phyloP scores from a whole-genome alignment of 805 yeast genomes.

The Candida ponderosae region DNA sequence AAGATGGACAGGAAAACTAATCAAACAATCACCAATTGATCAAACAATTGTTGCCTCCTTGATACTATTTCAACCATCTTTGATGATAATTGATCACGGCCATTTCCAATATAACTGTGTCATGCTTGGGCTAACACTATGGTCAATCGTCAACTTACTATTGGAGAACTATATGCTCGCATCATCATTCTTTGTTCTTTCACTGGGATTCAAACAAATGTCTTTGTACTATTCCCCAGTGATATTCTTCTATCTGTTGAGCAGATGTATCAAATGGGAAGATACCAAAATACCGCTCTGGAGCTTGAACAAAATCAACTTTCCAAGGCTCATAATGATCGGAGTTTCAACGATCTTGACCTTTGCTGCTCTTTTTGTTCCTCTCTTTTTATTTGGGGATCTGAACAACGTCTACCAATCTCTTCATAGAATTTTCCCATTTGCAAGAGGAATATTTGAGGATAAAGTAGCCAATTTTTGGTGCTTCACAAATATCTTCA shows the following conservation, averaged over 20 bases:
- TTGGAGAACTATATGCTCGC: conserved; percentile 60
- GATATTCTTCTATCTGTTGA: conserved; percentile 72
- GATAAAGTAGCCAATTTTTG: conserved; percentile 97
- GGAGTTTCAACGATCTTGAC: conserved; percentile 57
- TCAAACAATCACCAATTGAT: conserved; percentile 55
- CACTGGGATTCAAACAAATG: conserved; percentile 91
- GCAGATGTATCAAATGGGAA: conserved; percentile 26
- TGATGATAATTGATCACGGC: conserved; percentile 88
- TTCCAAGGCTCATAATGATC: conserved; percentile 53
- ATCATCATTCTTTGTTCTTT: conserved; percentile 66
- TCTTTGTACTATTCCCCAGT: conserved; percentile 88
- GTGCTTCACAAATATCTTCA: conserved; percentile 81
- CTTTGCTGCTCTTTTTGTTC: conserved; percentile 43
- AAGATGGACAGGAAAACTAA: conserved; percentile 59
- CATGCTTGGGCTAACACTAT: conserved; percentile 80
- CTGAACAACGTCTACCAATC: conserved; percentile 34
- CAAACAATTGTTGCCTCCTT: conserved; percentile 72
- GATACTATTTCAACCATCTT: conserved; percentile 76
- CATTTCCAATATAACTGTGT: conserved; percentile 94
- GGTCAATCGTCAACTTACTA: conserved; percentile 57
- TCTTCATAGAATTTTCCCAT: conserved; percentile 81
- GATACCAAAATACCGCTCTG: conserved; percentile 11
- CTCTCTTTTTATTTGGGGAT: conserved; percentile 46
- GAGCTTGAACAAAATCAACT: conserved; percentile 34
- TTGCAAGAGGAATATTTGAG: conserved; percentile 88